Evolutionary conservation across 2,329 filamentous ascomycete genomes (phyloP).

Genomic region (Diaporthe velutina): DNA sequence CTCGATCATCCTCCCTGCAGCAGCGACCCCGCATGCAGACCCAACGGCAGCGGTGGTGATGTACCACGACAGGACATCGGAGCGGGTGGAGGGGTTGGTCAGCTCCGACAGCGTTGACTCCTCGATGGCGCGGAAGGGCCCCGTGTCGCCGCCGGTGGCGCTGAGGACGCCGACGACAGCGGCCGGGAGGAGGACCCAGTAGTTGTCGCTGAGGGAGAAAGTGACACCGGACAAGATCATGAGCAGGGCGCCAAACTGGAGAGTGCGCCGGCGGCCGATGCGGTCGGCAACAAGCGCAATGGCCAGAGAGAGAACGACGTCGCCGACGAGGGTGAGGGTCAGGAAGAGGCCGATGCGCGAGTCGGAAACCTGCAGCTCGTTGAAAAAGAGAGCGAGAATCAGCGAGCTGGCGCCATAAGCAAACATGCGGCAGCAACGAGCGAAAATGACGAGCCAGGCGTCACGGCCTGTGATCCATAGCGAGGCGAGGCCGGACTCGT

Average conservation of each 20-base stretch:
- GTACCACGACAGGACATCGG: slow-evolving; percentile 78
- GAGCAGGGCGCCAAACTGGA: slow-evolving; percentile 64
- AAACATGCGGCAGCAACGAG: slow-evolving; percentile 68
- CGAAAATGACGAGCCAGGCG: slow-evolving; percentile 67
- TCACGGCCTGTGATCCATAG: slow-evolving; percentile 61
- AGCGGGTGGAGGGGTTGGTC: slow-evolving; percentile 64
- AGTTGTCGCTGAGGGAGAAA: slow-evolving; percentile 68
- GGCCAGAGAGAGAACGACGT: slow-evolving; percentile 69
- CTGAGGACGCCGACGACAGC: slow-evolving; percentile 73
- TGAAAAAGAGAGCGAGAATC: slow-evolving; percentile 73
- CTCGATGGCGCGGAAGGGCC: slow-evolving; percentile 76
- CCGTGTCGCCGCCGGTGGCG: slow-evolving; percentile 74
- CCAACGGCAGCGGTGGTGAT: slow-evolving; percentile 69
- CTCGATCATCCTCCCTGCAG: slow-evolving; percentile 64
- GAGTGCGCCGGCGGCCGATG: slow-evolving; percentile 67
- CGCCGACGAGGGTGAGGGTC: slow-evolving; percentile 72
- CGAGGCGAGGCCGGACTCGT: slow-evolving; percentile 63
- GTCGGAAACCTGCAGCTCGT: slow-evolving; percentile 67
- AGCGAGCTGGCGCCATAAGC: slow-evolving; percentile 73
- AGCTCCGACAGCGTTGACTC: slow-evolving; percentile 74
- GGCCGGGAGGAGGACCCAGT: slow-evolving; percentile 69
- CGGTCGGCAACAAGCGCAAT: slow-evolving; percentile 71
- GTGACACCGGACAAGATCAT: slow-evolving; percentile 69
- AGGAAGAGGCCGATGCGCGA: slow-evolving; percentile 73
- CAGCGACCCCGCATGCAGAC: slow-evolving; percentile 65